A percentile compares a stretch with the other conserved stretches of the same genome.
phyloP scores from a whole-genome alignment of 768 basidiomycete species.

The Russula emetica region DNA sequence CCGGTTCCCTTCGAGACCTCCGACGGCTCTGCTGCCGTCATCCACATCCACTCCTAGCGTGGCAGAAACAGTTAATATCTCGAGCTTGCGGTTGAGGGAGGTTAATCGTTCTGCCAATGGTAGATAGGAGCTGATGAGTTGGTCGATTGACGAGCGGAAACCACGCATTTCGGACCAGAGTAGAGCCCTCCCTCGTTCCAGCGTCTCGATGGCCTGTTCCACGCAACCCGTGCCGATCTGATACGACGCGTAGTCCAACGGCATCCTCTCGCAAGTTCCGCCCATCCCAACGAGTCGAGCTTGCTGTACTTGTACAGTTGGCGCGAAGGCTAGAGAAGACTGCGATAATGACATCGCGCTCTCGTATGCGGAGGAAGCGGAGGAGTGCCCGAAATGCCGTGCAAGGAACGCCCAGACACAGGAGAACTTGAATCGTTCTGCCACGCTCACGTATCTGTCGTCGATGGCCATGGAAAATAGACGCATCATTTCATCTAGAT shows the following conservation, averaged over 20 bases:
- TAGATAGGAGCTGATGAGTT: not conserved
- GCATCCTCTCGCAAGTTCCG: not conserved
- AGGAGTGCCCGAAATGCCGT: not conserved
- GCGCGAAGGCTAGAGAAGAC: not conserved
- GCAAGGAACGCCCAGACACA: constrained; percentile 9
- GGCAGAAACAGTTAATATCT: not conserved
- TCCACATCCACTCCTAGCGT: not conserved
- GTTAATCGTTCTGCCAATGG: not conserved
- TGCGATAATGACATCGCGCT: constrained; percentile 4
- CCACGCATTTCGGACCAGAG: constrained; percentile 8
- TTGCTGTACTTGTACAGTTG: constrained; percentile 1
- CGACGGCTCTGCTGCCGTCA: not conserved
- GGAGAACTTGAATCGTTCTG: constrained; percentile 1
- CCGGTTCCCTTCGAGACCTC: not conserved
- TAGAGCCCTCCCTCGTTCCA: not conserved
- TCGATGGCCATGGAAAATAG: not conserved
- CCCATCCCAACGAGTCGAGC: not conserved
- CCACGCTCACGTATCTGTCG: not conserved
- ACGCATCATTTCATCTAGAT: constrained; percentile 4
- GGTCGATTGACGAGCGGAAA: not conserved
- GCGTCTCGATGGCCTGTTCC: constrained; percentile 8
- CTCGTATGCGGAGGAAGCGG: not conserved
- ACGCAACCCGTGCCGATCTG: not conserved
- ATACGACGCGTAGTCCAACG: constrained; percentile 7
- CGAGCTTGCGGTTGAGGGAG: constrained; percentile 5